Evolutionary conservation across 1,284 basidiomycete genomes (phyloP), one percentile per base, ranked within the genome.

Genomic region (Peniophora sp.): DNA sequence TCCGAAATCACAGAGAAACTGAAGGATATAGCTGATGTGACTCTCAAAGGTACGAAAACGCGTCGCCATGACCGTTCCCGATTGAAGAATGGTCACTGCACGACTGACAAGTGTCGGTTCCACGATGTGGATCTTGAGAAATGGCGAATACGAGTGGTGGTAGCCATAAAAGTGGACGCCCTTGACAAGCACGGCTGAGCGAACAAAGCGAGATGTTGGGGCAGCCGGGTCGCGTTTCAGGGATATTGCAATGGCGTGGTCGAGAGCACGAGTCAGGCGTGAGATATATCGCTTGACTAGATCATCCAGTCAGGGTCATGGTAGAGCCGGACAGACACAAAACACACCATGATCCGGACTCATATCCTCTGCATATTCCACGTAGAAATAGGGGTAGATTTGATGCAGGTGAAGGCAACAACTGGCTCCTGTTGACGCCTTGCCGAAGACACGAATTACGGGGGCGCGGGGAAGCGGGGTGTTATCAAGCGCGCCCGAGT

Each of bases 141-240:
- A 99, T 24, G 93, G 93, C 10, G 79, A 76, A 62, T 92, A 89
- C 23, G 85, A 82, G 17, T 89, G 75, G 64, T 95, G 89, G 66
- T 95, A 98, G 8, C 96, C 96, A 67, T 98, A 99, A 66, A 98
- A 97, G 58, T 90, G 88, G 20, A 91, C 72, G n/a, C 93, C 96
- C 69, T 98, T 98, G 59, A 95, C 91, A 35, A 96, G 77, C 49
- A 93, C 69, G 46, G 97, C 81, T 8, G 81, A 72, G 53, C 84
- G 79, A 65, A 89, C 72, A 63, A 75, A 88, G 52, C 74, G 77
- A 12, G 81, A 77, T 48, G 73, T 78, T 9, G 67, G 62, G 0
- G 77, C 77, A 10, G 70, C 58, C 3, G 82, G 83, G 51, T 85
- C 77, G 17, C 81, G 78, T 59, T 81, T 85, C 54, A 88, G 63